Conservation (phyloP, 1,284 basidiomycete species). For the Jaminaea rosea region DNA sequence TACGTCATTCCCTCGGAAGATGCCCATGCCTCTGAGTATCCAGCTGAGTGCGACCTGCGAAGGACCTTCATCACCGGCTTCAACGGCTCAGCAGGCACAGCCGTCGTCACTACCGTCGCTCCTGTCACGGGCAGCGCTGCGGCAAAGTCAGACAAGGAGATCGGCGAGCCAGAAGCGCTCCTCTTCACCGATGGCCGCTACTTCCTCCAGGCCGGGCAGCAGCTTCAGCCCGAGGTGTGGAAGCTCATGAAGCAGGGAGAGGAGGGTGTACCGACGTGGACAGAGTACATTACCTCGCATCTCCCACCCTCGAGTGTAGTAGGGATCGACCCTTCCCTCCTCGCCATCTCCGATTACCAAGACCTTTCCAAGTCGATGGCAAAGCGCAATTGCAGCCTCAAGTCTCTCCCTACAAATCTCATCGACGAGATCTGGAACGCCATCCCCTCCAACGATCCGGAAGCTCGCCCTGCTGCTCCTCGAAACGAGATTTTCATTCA, state of each 20-base stretch:
- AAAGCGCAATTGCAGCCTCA: slow-evolving; percentile 20
- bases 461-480: background rate
- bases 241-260: slow-evolving; percentile 74
- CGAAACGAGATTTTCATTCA: slow-evolving; percentile 60
- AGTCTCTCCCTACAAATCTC: slow-evolving; percentile 59
- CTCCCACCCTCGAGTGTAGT: slow-evolving; percentile 7
- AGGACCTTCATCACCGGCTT: slow-evolving; percentile 84
- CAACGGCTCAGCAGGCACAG: slow-evolving; percentile 77
- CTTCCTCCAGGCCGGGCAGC: slow-evolving; percentile 80
- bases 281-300: slow-evolving; percentile 54
- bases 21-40: slow-evolving; percentile 78
- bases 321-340: slow-evolving; percentile 39
- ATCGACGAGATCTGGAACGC: slow-evolving; percentile 70
- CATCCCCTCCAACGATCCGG: background rate
- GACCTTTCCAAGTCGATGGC: slow-evolving; percentile 21
- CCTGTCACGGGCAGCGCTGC: slow-evolving; percentile 23
- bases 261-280: slow-evolving; percentile 76
- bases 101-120: slow-evolving; percentile 58
- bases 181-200: slow-evolving; percentile 91
- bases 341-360: slow-evolving; percentile 43
- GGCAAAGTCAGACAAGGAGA: background rate
- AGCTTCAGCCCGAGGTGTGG: slow-evolving; percentile 78
- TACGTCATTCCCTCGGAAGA: slow-evolving; percentile 48
- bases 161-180: slow-evolving; percentile 43
- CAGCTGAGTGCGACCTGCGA: slow-evolving; percentile 58